phyloP scores from a whole-genome alignment of 805 yeast species.

The Pichia pseudocactophila region DNA sequence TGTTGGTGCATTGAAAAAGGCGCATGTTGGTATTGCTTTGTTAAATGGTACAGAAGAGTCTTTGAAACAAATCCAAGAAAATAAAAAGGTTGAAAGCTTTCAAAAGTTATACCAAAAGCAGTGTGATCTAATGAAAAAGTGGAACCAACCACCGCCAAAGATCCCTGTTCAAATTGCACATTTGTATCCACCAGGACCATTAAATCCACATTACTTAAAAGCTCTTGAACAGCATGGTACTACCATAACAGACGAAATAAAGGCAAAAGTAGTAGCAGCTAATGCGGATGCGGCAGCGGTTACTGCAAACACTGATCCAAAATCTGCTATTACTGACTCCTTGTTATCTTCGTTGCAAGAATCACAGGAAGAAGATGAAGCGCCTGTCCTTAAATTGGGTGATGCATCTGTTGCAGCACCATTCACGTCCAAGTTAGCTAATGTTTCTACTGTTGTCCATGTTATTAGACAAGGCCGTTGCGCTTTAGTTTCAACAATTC shows the following conservation, averaged over 20 bases:
- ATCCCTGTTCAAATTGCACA: slow-evolving; percentile 88
- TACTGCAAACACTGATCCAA: slow-evolving; percentile 27
- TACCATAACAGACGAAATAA: slow-evolving; percentile 65
- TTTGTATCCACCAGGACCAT: slow-evolving; percentile 90
- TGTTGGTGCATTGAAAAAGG: slow-evolving; percentile 98
- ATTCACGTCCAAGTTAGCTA: slow-evolving; percentile 87
- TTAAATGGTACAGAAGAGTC: slow-evolving; percentile 95
- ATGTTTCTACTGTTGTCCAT: slow-evolving; percentile 86
- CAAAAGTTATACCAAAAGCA: slow-evolving; percentile 76
- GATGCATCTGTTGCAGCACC: slow-evolving; percentile 99
- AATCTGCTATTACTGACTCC: slow-evolving; percentile 44
- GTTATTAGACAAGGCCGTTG: slow-evolving; percentile 97
- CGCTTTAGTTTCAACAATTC: slow-evolving; percentile 94
- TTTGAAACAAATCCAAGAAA: slow-evolving; percentile 79
- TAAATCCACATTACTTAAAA: slow-evolving; percentile 77
- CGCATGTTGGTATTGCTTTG: slow-evolving; percentile 96
- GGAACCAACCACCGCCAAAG: slow-evolving; percentile 79
- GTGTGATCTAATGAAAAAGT: slow-evolving; percentile 62
- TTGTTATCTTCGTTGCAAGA: slow-evolving; percentile 46
- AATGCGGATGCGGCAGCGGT: slow-evolving; percentile 21
- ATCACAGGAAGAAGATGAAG: slow-evolving; percentile 62
- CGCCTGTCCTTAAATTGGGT: slow-evolving; percentile 89
- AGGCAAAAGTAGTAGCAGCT: slow-evolving; percentile 48
- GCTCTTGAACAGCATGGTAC: slow-evolving; percentile 83
- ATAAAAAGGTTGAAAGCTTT: slow-evolving; percentile 55